phyloP scores from a whole-genome alignment of 345 rosid species.

The Rhodamnia rubescens region DNA sequence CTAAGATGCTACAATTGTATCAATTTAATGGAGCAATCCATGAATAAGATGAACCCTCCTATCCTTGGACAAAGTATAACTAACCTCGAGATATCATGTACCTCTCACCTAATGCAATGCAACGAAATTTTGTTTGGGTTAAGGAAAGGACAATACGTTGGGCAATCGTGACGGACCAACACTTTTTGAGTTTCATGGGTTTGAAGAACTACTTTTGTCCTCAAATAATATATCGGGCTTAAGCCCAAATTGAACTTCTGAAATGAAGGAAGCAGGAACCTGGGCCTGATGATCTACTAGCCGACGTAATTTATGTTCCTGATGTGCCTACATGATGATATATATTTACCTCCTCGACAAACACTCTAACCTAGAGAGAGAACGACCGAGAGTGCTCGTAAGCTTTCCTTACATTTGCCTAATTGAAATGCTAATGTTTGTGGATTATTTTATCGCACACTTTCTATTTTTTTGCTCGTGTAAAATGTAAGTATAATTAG shows the following conservation, averaged over 20 bases:
- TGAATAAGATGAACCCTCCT: neutral
- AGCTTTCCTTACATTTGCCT: neutral
- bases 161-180: neutral
- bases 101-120: neutral
- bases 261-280: neutral
- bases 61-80: neutral
- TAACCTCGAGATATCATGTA: neutral
- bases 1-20: no score
- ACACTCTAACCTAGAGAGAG: neutral
- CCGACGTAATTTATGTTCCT: neutral
- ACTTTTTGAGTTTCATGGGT: neutral
- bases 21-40: no score
- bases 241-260: neutral
- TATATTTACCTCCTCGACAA: neutral
- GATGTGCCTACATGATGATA: neutral
- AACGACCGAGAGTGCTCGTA: neutral
- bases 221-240: neutral
- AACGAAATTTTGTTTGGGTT: neutral
- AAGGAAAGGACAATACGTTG: neutral
- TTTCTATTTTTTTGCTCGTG: neutral
- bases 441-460: neutral
- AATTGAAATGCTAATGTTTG: neutral
- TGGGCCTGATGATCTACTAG: neutral
- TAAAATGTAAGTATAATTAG: no score
- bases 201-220: neutral